Evolutionary conservation across 1,284 basidiomycete genomes (phyloP).

Genomic region (Trichosporon sp.): DNA sequence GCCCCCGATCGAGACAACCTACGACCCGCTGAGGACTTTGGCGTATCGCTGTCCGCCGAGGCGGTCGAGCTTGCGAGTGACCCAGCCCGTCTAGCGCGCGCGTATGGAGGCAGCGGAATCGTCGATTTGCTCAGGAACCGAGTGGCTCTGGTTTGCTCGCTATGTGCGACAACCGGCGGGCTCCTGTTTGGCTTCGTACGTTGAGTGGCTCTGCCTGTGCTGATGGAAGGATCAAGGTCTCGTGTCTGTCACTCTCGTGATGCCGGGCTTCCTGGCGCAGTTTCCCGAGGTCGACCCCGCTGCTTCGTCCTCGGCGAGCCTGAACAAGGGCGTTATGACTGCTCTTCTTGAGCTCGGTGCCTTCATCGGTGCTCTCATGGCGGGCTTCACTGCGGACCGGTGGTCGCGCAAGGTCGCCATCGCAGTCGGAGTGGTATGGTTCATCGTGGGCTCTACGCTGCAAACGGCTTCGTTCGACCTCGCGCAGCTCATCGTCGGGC

Average conservation of each 20-base stretch:
- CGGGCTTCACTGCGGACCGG: conserved; percentile 31
- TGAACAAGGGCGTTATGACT: conserved; percentile 35
- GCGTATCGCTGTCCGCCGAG: conserved; percentile 3
- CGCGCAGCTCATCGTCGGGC: conserved; percentile 28
- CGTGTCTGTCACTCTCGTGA: conserved; percentile 32
- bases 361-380: conserved; percentile 28
- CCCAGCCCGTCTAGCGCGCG: neutral
- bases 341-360: conserved; percentile 38
- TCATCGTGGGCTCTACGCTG: conserved; percentile 24
- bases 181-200: conserved; percentile 21
- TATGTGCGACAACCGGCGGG: conserved; percentile 25
- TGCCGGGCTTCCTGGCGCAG: conserved; percentile 28
- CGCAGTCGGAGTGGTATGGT: conserved; percentile 24
- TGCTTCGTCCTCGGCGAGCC: conserved; percentile 12
- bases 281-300: conserved; percentile 33
- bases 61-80: conserved; percentile 4
- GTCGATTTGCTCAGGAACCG: conserved; percentile 17
- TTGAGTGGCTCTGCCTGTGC: neutral
- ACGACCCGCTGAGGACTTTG: conserved; percentile 1
- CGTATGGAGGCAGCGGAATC: conserved; percentile 15
- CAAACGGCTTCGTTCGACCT: conserved; percentile 28
- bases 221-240: conserved; percentile 30
- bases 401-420: conserved; percentile 29
- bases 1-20: conserved; percentile 5
- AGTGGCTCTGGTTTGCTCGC: conserved; percentile 14